Evolutionary conservation across 352 stramenopile species (phyloP).

Genomic region (Phytopythium sindhum): DNA sequence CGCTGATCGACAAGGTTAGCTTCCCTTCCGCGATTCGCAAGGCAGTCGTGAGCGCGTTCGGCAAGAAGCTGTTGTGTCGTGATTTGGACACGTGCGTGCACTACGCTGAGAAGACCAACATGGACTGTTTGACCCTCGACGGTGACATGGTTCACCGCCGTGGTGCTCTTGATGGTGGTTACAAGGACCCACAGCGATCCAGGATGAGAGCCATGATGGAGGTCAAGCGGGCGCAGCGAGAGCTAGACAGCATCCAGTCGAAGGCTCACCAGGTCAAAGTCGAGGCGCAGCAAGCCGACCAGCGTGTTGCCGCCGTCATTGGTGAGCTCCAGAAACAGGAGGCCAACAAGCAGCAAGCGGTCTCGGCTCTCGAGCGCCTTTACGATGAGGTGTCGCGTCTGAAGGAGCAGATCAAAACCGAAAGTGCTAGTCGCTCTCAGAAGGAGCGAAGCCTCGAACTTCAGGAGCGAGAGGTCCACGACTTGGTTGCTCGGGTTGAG

Average conservation of each 20-base stretch:
- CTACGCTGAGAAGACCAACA: constrained; percentile 80
- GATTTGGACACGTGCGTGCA: constrained; percentile 89
- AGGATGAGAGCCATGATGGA: constrained; percentile 80
- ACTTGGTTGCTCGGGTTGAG: constrained; percentile 48
- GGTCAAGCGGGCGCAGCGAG: constrained; percentile 70
- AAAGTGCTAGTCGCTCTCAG: constrained; percentile 48
- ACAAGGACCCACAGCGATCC: constrained; percentile 88
- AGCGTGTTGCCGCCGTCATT: constrained; percentile 81
- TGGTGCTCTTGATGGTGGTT: constrained; percentile 96
- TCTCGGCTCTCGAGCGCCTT: constrained; percentile 72
- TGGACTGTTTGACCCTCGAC: constrained; percentile 98
- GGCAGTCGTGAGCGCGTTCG: constrained; percentile 96
- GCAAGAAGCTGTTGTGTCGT: constrained; percentile 95
- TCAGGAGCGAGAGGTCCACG: constrained; percentile 63
- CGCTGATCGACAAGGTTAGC: constrained; percentile 82
- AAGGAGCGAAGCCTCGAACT: constrained; percentile 50
- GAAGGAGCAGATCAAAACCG: constrained; percentile 67
- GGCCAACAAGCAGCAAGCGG: constrained; percentile 66
- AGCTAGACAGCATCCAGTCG: constrained; percentile 64
- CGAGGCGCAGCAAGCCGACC: constrained; percentile 88
- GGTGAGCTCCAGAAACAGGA: constrained; percentile 85
- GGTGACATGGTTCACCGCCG: constrained; percentile 97
- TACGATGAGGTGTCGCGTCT: constrained; percentile 79
- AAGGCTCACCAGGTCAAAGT: constrained; percentile 83
- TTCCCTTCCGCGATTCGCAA: constrained; percentile 85